Evolutionary conservation across 169 alveolate species (phyloP).

Genomic region (Eimeria maxima): DNA sequence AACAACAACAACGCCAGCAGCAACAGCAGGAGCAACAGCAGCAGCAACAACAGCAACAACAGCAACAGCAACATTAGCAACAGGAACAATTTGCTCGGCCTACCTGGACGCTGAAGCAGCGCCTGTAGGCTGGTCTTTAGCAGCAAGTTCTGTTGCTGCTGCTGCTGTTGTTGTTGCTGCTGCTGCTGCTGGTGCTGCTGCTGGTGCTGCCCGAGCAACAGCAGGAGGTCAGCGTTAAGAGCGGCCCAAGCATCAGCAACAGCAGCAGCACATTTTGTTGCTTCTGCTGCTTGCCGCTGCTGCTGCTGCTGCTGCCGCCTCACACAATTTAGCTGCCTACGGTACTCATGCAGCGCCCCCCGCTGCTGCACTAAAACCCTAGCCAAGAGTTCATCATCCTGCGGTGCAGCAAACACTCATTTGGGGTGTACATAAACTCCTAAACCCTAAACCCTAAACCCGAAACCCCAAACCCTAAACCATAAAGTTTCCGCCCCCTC

Average conservation of each 20-base stretch:
- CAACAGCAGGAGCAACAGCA: constrained; percentile 1
- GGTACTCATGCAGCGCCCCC: constrained; percentile 7
- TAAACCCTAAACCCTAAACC: constrained; percentile 44
- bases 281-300: neutral
- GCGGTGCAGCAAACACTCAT: neutral
- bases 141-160: neutral
- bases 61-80: constrained; percentile 11
- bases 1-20: constrained; percentile 14
- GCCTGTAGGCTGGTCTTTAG: constrained; percentile 1
- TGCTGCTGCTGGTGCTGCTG: neutral
- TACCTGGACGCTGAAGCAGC: constrained; percentile 37
- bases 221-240: neutral
- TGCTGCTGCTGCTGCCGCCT: constrained; percentile 32
- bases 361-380: constrained; percentile 39
- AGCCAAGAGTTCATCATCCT: neutral
- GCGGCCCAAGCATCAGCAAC: constrained; percentile 6
- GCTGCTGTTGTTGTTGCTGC: constrained; percentile 5
- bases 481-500: too few relatives aligned
- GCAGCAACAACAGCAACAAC: constrained; percentile 7
- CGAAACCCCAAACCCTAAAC: constrained; percentile 16
- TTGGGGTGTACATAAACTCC: neutral
- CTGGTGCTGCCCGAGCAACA: neutral
- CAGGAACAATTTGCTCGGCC: neutral
- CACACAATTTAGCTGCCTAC: neutral
- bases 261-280: neutral